A percentile compares a stretch with the other conserved stretches of the same genome.
Evolutionary conservation across 2,329 filamentous ascomycete genomes (phyloP).

Genomic region (Cercospora brassicicola): DNA sequence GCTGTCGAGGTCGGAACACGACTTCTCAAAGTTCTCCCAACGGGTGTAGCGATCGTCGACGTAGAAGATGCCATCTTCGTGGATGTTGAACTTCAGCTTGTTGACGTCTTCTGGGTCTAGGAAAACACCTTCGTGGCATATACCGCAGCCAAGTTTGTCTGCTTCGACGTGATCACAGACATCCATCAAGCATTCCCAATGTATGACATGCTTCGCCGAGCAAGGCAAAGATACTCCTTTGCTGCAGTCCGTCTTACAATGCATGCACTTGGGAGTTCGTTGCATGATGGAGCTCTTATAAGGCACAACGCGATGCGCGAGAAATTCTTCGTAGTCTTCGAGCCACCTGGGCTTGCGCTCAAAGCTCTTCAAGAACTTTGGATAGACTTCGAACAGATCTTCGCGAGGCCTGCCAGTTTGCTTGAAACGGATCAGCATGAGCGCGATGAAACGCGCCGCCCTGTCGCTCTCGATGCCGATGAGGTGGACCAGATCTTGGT

Average conservation of each 20-base stretch:
- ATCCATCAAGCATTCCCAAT: conserved; percentile 1
- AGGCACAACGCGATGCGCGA: background rate
- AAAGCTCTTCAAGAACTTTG: conserved; percentile 16
- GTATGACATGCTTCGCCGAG: conserved; percentile 7
- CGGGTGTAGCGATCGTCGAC: conserved; percentile 19
- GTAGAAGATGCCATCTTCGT: conserved; percentile 9
- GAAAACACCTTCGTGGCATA: conserved; percentile 8
- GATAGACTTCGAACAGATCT: conserved; percentile 1
- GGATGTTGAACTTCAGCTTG: conserved; percentile 4
- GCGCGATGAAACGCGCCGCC: conserved; percentile 15
- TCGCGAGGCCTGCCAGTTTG: conserved; percentile 1
- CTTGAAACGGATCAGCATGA: conserved; percentile 4
- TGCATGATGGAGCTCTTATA: background rate
- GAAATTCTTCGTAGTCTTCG: background rate
- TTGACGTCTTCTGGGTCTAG: background rate
- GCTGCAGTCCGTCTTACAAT: background rate
- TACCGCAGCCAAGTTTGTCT: background rate
- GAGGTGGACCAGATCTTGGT: conserved; percentile 18
- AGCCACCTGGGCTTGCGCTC: background rate
- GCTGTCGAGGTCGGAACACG: conserved; percentile 21
- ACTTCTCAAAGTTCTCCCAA: conserved; percentile 23
- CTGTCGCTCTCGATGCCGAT: conserved; percentile 16
- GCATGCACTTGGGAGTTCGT: background rate
- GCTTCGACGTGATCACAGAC: background rate
- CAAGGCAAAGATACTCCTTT: conserved; percentile 5